Base-by-base conservation (phyloP, 2,329 filamentous ascomycete species). In the Aspergillus latus region DNA sequence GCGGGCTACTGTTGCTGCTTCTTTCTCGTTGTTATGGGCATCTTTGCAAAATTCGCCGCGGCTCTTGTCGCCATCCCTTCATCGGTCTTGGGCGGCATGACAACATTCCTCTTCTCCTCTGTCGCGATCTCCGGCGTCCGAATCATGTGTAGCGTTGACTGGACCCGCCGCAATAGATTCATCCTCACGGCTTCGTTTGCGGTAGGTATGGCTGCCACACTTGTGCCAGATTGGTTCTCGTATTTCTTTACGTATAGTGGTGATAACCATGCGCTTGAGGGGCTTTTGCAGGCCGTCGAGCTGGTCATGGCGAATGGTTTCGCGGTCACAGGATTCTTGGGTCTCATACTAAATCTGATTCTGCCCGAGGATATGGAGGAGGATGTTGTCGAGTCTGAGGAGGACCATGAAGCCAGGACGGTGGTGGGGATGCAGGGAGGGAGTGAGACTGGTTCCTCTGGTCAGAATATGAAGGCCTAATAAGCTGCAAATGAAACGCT, bases 361-460 rank as follows among this genome's bases (percentile, higher is more conserved):
- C 74, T 96, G n/a, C 84, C 86, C 0, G 87, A 90, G 66, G 91
- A 96, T 74, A 75, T 88, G n/a, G 89, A 90, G 64, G 88, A 89
- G 43, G 79, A 80, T 30, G 76, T 78, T 49, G 39, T 68, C 47
- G 63, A 66, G 15, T 65, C 62, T 7, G 62, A 66, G 32, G 60
- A 58, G 9, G 65, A 66, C 51, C 58, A 66, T 51, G 60, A 34
- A 52, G 37, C 60, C 63, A 21, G 40, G 52, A 36, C 34, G 11
- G 39, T 42, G 15, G 39, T 16, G 8, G 39, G 5, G n/a, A 42
- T n/a, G 16, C 39, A 42, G n/a, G 39, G 8, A 21, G 39, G n/a
- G 5, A 21, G 39, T 21, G 47, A 40, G 32, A 15, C 16, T 13
- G 36, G 30, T 13, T 53, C 55, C 26, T n/a, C 26, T 26, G 34